Base-by-base conservation (phyloP, 2,329 filamentous ascomycete species). In the Hymenoscyphus scutula region DNA sequence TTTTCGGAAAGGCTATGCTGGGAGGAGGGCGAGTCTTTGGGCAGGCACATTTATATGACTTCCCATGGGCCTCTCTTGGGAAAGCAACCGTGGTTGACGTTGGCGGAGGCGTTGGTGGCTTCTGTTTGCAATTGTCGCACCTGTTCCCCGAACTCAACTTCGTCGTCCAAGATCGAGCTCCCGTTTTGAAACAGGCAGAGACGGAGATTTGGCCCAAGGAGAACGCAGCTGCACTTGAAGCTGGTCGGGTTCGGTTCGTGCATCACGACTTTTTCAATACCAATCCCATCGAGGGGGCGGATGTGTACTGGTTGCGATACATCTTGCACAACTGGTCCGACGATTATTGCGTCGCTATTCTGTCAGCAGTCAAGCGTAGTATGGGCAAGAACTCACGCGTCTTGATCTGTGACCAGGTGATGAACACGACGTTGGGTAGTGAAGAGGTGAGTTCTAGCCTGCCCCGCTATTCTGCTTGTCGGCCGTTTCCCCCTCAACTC, bases 91-190 rank as follows among this genome's bases (percentile, higher is more conserved):
- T 73, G 19, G 72, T 73, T 17, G 72, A 74, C 64, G 70, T 73
- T 11, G 71, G 72, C 11, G 71, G 72, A n/a, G 72, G 72, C 17
- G 69, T 72, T 56, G 74, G 75, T 65, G 69, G 69, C 17, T 56
- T 56, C n/a, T 11, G 27, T 75, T 76, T 63, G 29, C 74, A 75
- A 59, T 69, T 78, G 2, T 71, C 69, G 3, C 68, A 65, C 6
- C 51, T 74, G 2, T 76, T 76, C 56, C 73, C 74, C 1, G 58
- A 73, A 3, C 68, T 78, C 6, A 74, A 70, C 0, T 73, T 77
- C 37, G 67, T 77, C 10, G 62, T 78, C 3, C 73, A 78, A 62
- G 77, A 79, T 63, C 73, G 75, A 0, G 63, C 65, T 0, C 64
- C 68, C 0, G 72, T 72, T 2, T 37, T 77, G 5, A 64, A 32